Evolutionary conservation across 2,329 filamentous ascomycete genomes (phyloP).

Genomic region (Xylaria sp.): DNA sequence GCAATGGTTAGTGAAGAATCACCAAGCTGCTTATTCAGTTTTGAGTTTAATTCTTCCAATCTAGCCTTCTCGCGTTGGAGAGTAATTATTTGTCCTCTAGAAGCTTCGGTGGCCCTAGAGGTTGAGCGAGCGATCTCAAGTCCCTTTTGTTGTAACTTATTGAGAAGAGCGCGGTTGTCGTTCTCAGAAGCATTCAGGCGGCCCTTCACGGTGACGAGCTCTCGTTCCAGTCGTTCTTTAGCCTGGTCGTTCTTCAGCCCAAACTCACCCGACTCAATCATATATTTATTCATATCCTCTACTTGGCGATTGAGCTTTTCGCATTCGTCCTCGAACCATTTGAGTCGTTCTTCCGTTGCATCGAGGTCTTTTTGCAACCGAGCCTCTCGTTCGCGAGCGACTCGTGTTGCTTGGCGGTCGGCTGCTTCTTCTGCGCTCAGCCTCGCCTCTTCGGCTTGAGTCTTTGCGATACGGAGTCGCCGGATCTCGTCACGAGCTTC

Average conservation of each 20-base stretch:
- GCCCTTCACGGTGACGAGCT: constrained; percentile 90
- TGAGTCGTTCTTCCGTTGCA: constrained; percentile 78
- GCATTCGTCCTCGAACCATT: constrained; percentile 83
- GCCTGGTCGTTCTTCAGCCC: constrained; percentile 91
- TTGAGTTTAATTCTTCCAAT: constrained; percentile 83
- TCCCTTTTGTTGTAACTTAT: constrained; percentile 97
- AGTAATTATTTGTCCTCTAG: constrained; percentile 78
- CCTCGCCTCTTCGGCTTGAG: constrained; percentile 86
- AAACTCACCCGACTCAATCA: constrained; percentile 89
- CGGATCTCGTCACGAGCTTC: constrained; percentile 89
- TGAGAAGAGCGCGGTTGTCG: constrained; percentile 92
- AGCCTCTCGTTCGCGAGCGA: constrained; percentile 83
- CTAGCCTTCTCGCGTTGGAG: constrained; percentile 86
- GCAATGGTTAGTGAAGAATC: constrained; percentile 86
- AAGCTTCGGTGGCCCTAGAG: constrained; percentile 85
- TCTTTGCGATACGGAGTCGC: constrained; percentile 82
- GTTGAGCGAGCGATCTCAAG: constrained; percentile 93
- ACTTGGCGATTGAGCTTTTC: constrained; percentile 81
- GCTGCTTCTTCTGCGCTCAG: constrained; percentile 83
- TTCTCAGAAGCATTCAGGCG: constrained; percentile 93
- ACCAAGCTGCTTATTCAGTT: constrained; percentile 83
- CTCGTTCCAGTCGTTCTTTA: constrained; percentile 91
- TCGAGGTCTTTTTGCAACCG: constrained; percentile 84
- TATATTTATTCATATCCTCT: constrained; percentile 86
- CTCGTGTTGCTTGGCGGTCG: constrained; percentile 80